Base-by-base conservation (phyloP, 768 basidiomycete species). In the Gyrodon lividus region DNA sequence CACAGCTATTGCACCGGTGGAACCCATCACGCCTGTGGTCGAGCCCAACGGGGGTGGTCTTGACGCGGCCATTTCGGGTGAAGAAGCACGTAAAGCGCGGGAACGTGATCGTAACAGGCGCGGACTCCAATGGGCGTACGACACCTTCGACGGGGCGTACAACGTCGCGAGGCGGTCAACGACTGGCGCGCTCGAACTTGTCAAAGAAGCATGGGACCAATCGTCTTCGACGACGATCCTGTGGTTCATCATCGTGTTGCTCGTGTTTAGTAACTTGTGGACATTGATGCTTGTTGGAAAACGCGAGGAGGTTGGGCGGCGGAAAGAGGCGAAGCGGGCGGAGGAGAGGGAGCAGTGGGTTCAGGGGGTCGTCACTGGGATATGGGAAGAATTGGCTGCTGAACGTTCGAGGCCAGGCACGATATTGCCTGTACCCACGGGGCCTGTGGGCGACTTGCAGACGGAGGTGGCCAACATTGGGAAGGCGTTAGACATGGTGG, bases 51-150 rank as follows among this genome's bases (percentile, higher is more conserved):
- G 42, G n/a, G 54, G 54, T 19, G 55, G 53, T 4, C 33, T 57
- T 9, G 60, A 58, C 2, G 16, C 24, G 2, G 50, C 48, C 1
- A 20, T 54, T 49, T 45, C 58, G 14, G 37, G 45, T 41, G 2
- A 50, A 53, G 44, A 62, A 50, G 60, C 55, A 14, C 58, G 62
- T 8, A 82, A 85, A 66, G 74, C 74, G 51, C 81, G 87, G 46
- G 86, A 87, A 65, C 74, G 77, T 49, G 84, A 88, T 64, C 81
- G 85, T 14, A 83, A 84, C 54, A 79, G 75, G 51, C 86, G 88
- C 16, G 83, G 83, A 0, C 70, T 92, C 56, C 91, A 93, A 61
- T 93, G 91, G 91, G 90, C 90, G 3, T 89, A 83, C 72, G 91
- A 93, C 58, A 93, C 91, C 42, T 79, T 89, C 66, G 85, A 84